A percentile compares a stretch with the other conserved stretches of the same genome.
Conservation (phyloP, 192 early-diverging fungal genomes). For the Pecoramyces ruminantium region DNA sequence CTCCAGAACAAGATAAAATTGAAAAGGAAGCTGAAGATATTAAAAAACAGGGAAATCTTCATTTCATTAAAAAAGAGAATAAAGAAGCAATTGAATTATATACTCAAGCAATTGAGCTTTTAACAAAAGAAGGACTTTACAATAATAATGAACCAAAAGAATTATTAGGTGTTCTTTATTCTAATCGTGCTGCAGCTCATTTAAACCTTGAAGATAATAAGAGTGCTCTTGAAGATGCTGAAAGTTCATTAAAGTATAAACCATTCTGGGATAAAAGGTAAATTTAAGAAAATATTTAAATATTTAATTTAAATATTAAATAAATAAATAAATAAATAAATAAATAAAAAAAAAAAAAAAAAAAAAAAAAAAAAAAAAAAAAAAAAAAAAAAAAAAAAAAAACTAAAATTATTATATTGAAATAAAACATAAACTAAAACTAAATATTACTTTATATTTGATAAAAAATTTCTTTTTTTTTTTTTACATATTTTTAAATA, state of each 20-base stretch:
- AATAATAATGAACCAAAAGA: background rate
- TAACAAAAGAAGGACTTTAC: background rate
- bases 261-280: background rate
- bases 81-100: background rate
- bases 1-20: background rate
- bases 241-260: background rate
- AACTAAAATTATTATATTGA: too few species aligned
- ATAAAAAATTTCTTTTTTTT: too few species aligned
- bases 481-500: too few species aligned
- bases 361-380: too few species aligned
- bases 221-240: background rate
- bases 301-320: too few species aligned
- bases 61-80: background rate
- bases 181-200: background rate
- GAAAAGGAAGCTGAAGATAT: background rate
- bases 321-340: too few species aligned
- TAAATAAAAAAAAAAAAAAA: too few species aligned
- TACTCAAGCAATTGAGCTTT: background rate
- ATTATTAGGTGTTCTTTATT: background rate
- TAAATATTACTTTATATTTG: too few species aligned
- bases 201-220: background rate
- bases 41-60: background rate
- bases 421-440: too few species aligned
- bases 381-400: too few species aligned
- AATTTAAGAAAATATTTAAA: too few species aligned